A percentile compares a stretch with the other conserved stretches of the same genome.
Conservation (phyloP, 1,284 basidiomycete genomes). For the Cutaneotrichosporon curvatum region DNA sequence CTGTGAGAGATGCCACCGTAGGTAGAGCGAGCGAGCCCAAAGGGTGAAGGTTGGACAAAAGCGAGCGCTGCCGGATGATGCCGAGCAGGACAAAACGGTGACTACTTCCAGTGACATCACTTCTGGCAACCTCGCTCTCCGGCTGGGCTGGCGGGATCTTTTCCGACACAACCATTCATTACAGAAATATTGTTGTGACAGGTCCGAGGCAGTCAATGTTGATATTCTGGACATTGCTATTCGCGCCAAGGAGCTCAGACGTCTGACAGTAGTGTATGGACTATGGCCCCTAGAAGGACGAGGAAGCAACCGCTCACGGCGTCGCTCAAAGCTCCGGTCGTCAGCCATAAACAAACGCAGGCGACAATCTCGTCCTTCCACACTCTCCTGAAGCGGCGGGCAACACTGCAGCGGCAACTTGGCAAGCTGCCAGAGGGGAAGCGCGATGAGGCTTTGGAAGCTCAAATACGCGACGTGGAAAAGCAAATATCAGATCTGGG, state of each 20-base stretch:
- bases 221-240: too few species aligned
- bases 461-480: conserved; percentile 52
- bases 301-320: conserved; percentile 11
- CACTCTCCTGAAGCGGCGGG: conserved; percentile 37
- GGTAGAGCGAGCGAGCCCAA: background rate
- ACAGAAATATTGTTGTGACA: too few species aligned
- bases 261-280: background rate
- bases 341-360: conserved; percentile 35
- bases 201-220: too few species aligned
- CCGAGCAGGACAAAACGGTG: too few species aligned
- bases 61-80: too few species aligned
- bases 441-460: conserved; percentile 4
- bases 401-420: conserved; percentile 21
- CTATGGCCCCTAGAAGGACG: conserved; percentile 3
- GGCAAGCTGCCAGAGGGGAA: background rate
- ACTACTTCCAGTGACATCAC: too few species aligned
- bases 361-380: conserved; percentile 41
- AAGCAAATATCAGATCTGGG: conserved; percentile 60
- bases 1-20: background rate
- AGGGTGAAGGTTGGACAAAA: too few species aligned
- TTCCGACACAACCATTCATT: too few species aligned
- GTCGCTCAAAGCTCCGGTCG: background rate
- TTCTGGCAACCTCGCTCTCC: too few species aligned
- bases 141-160: too few species aligned
- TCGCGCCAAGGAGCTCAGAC: too few species aligned